These are phyloP conservation scores for Coemansia sp. DNA, from an alignment of 192 early-diverging fungal genomes.

Conservation along the genomic window DNA sequence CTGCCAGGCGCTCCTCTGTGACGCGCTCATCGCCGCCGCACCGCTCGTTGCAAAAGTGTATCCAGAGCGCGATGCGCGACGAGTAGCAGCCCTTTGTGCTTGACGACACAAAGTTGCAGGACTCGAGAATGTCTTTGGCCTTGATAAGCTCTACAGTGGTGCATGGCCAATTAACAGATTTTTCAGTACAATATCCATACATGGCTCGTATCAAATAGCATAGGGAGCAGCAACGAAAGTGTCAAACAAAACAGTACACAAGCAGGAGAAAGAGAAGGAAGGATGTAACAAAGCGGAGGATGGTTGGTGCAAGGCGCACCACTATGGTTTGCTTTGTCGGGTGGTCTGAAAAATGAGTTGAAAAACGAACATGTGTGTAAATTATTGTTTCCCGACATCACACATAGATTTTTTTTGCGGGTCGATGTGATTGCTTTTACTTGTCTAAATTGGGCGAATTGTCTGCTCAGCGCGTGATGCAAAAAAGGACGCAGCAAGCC, in stretches of 20 bases:
- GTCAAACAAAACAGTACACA: not conserved
- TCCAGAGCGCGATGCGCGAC: constrained; percentile 49
- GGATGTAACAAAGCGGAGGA: not conserved
- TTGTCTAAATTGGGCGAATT: no score
- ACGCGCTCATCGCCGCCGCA: constrained; percentile 30
- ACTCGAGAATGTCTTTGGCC: constrained; percentile 44
- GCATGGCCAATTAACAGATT: not conserved
- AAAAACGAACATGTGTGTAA: not conserved
- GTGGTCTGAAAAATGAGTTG: not conserved
- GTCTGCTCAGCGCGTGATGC: no score
- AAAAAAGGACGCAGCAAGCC: no score
- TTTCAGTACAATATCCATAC: not conserved
- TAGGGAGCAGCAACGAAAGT: no score
- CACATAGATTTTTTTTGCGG: not conserved
- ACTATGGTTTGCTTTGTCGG: no score
- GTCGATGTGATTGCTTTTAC: no score
- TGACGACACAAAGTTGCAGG: constrained; percentile 27
- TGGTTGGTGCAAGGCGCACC: not conserved
- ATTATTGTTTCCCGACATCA: not conserved
- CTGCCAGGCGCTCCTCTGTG: constrained; percentile 29
- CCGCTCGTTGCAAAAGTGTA: constrained; percentile 36
- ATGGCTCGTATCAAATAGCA: not conserved
- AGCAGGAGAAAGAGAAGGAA: not conserved
- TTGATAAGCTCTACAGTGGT: constrained; percentile 33
- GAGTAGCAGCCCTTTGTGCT: constrained; percentile 52